phyloP scores from a whole-genome alignment of 306 rosid species.

The Myrica gale region DNA sequence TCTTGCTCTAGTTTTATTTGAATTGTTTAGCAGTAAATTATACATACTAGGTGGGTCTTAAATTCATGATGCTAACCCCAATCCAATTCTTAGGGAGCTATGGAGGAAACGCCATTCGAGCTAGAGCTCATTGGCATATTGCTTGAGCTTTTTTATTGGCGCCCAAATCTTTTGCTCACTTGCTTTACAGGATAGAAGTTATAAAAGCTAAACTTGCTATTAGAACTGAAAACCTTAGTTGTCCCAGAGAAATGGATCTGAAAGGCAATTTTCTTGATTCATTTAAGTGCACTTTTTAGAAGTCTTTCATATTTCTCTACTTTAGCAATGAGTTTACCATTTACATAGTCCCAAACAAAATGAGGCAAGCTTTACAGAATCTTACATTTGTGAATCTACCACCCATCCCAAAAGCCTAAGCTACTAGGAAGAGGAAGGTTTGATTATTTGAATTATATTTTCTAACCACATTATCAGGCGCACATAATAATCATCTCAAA shows the following conservation, averaged over 20 bases:
- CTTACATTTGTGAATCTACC: too few species aligned
- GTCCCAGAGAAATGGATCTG: too few species aligned
- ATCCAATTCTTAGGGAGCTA: background rate
- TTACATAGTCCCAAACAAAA: background rate
- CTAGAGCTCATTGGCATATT: background rate
- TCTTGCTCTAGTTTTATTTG: background rate
- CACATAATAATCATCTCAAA: slow-evolving; percentile 9
- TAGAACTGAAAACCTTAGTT: background rate
- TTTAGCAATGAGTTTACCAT: background rate
- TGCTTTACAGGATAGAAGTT: background rate
- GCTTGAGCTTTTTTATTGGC: background rate
- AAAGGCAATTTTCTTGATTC: background rate
- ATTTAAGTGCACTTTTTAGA: background rate
- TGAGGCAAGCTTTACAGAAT: background rate
- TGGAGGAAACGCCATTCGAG: background rate
- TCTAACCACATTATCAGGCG: too few species aligned
- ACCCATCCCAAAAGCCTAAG: too few species aligned
- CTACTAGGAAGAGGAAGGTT: too few species aligned
- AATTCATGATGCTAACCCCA: background rate
- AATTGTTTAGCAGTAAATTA: too few species aligned
- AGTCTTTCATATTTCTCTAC: background rate
- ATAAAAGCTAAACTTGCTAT: background rate
- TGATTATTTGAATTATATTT: too few species aligned
- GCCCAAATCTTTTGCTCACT: background rate
- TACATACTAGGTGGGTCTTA: background rate